Evolutionary conservation across 2,329 filamentous ascomycete species (phyloP).

Genomic region (Arthrobotrys iridis): DNA sequence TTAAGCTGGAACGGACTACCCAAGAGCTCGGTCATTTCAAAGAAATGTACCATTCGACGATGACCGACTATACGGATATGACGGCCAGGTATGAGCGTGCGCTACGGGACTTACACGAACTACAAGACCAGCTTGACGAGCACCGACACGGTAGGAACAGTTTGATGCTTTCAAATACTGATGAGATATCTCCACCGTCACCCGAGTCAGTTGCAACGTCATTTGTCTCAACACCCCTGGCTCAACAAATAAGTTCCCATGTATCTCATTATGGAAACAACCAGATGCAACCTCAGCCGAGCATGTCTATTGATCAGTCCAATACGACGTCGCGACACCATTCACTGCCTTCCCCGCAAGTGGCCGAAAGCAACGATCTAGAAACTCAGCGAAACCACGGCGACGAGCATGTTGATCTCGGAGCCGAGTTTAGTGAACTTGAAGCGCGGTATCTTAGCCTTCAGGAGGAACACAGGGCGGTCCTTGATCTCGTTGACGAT

Average conservation of each 20-base stretch:
- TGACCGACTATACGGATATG: constrained; percentile 82
- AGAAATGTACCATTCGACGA: constrained; percentile 85
- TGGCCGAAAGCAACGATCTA: not conserved
- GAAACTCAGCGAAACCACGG: not conserved
- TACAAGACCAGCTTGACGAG: constrained; percentile 87
- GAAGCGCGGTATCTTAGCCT: constrained; percentile 62
- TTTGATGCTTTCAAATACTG: constrained; percentile 62
- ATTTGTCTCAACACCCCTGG: constrained; percentile 62
- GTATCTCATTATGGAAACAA: constrained; percentile 57
- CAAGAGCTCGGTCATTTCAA: constrained; percentile 88
- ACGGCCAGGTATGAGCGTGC: constrained; percentile 91
- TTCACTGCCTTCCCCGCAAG: not conserved
- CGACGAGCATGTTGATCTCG: constrained; percentile 60
- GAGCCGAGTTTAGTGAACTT: constrained; percentile 40
- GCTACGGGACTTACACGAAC: constrained; percentile 79
- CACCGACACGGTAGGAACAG: constrained; percentile 69
- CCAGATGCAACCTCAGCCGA: not conserved
- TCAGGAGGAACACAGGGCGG: constrained; percentile 80
- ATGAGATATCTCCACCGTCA: constrained; percentile 36
- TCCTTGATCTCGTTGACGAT: constrained; percentile 88
- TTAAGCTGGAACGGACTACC: constrained; percentile 40
- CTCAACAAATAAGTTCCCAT: constrained; percentile 38
- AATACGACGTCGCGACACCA: not conserved
- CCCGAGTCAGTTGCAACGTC: constrained; percentile 65
- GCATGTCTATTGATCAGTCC: not conserved